These are phyloP conservation scores for Tuber microsphaerosporum DNA, from an alignment of 495 filamentous ascomycete species.

Conservation along the genomic window DNA sequence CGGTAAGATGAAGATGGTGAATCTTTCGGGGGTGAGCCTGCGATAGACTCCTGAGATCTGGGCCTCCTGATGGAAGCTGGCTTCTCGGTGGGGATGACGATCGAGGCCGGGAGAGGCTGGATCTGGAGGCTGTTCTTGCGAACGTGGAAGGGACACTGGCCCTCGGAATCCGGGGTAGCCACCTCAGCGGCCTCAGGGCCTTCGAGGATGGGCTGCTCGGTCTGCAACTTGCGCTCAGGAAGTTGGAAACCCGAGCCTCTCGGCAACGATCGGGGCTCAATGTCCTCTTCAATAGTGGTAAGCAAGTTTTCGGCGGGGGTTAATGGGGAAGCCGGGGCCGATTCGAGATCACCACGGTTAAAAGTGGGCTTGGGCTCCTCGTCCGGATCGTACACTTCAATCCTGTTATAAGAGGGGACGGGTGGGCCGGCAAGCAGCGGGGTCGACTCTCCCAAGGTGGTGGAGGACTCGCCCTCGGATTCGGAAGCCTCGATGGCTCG, in stretches of 20 bases:
- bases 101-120: slow-evolving; percentile 13
- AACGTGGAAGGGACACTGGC: slow-evolving; percentile 14
- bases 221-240: slow-evolving; percentile 1
- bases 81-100: not conserved
- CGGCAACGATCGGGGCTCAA: slow-evolving; percentile 2
- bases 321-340: not conserved
- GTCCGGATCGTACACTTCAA: not conserved
- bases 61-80: not conserved
- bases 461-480: slow-evolving; percentile 26
- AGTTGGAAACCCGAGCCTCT: not conserved
- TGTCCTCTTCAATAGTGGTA: not conserved
- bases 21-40: slow-evolving; percentile 1
- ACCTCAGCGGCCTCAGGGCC: slow-evolving; percentile 3
- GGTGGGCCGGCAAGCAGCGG: slow-evolving; percentile 23
- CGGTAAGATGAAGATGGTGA: slow-evolving; percentile 4
- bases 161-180: slow-evolving; percentile 3
- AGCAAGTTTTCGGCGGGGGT: not conserved
- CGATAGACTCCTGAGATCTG: slow-evolving; percentile 4
- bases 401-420: not conserved
- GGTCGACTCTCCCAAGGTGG: slow-evolving; percentile 19
- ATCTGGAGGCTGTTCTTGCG: slow-evolving; percentile 12
- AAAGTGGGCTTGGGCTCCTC: not conserved
- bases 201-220: slow-evolving; percentile 5
- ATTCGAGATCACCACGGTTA: not conserved
- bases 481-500: slow-evolving; percentile 21